Conservation (phyloP, 108 stramenopile species). For the Nitzschia palea region DNA sequence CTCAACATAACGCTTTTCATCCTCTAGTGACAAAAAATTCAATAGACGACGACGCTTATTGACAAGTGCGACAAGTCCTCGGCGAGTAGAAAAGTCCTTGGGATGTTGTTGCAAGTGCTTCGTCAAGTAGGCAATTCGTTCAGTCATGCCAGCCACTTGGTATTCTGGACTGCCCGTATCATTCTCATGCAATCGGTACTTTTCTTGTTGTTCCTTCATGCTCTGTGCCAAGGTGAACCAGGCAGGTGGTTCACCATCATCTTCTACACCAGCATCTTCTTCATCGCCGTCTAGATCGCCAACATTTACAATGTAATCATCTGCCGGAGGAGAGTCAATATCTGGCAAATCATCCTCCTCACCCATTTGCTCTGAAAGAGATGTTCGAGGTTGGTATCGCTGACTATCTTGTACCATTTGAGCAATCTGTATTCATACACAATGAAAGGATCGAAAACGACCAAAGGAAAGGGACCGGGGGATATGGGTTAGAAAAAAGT, state of each 20-base stretch:
- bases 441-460: slow-evolving; percentile 1
- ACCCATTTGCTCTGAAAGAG: neutral
- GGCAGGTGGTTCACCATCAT: slow-evolving; percentile 54
- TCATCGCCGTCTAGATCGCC: slow-evolving; percentile 55
- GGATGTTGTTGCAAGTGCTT: slow-evolving; percentile 89
- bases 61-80: slow-evolving; percentile 94
- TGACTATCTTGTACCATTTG: slow-evolving; percentile 38
- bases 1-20: slow-evolving; percentile 65
- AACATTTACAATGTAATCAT: slow-evolving; percentile 64
- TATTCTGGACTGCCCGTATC: slow-evolving; percentile 92
- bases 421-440: slow-evolving; percentile 8
- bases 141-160: slow-evolving; percentile 95
- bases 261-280: slow-evolving; percentile 46
- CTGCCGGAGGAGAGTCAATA: slow-evolving; percentile 38
- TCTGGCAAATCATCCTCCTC: slow-evolving; percentile 20
- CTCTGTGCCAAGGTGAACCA: slow-evolving; percentile 48
- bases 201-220: slow-evolving; percentile 58
- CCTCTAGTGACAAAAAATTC: slow-evolving; percentile 81
- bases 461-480: neutral
- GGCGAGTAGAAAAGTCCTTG: slow-evolving; percentile 93
- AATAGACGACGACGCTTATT: slow-evolving; percentile 94
- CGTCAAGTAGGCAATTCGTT: slow-evolving; percentile 93
- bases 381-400: slow-evolving; percentile 31
- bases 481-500: too few species aligned
- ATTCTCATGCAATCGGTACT: slow-evolving; percentile 76